Evolutionary conservation across 768 basidiomycete genomes (phyloP).

Genomic region (Asterophora lycoperdoides): DNA sequence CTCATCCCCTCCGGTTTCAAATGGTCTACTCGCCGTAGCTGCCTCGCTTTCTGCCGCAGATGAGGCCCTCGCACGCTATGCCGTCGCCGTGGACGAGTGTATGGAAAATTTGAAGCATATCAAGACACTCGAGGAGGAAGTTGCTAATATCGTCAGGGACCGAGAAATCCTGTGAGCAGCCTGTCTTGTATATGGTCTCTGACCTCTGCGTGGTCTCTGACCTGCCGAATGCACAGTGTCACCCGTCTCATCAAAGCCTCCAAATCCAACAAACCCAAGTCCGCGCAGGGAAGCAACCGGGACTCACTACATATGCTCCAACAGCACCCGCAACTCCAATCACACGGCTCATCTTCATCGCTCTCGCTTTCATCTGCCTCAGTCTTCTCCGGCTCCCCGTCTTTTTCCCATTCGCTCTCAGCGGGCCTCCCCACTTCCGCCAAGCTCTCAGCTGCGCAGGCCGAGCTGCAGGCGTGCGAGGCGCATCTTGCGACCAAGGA

Average conservation of each 20-base stretch:
- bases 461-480: slow-evolving; percentile 82
- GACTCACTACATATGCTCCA: slow-evolving; percentile 30
- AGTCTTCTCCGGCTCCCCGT: slow-evolving; percentile 19
- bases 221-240: slow-evolving; percentile 40
- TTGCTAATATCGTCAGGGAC: slow-evolving; percentile 65
- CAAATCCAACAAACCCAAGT: slow-evolving; percentile 46
- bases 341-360: slow-evolving; percentile 36
- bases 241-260: slow-evolving; percentile 78
- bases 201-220: background rate
- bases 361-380: slow-evolving; percentile 37
- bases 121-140: slow-evolving; percentile 69
- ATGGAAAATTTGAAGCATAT: slow-evolving; percentile 54
- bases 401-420: slow-evolving; percentile 6
- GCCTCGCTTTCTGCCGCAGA: slow-evolving; percentile 59
- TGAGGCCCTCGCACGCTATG: slow-evolving; percentile 62
- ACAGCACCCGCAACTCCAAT: slow-evolving; percentile 21
- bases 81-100: slow-evolving; percentile 60
- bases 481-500: slow-evolving; percentile 68
- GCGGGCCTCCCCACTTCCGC: slow-evolving; percentile 25
- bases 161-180: slow-evolving; percentile 71
- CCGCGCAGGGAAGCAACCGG: slow-evolving; percentile 28
- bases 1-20: slow-evolving; percentile 50
- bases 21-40: slow-evolving; percentile 53
- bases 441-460: slow-evolving; percentile 66
- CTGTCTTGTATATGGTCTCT: too few relatives aligned